Base-by-base conservation (phyloP, 495 filamentous ascomycete species). In the Oidiodendron maius region DNA sequence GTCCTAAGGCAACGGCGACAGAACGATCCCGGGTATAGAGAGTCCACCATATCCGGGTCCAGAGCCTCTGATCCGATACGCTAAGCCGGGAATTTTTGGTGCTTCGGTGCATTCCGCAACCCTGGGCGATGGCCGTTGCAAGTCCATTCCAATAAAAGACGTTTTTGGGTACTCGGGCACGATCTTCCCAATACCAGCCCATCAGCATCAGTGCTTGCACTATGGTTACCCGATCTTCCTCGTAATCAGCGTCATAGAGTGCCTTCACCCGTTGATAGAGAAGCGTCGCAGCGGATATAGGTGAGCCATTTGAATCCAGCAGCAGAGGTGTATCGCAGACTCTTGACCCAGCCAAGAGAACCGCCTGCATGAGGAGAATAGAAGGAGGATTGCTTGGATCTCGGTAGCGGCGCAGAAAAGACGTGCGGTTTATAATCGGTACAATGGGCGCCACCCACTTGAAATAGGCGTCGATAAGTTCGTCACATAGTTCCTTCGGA, bases 31-130 rank as follows among this genome's bases (percentile, higher is more conserved):
- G 2, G 12, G 48, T 51, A 13, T 43, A 44, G 13, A 51, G 48
- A 1, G 48, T 51, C 48, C 48, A 51, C 48, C 48, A 51, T 2
- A 51, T 51, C 13, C 48, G 40, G 17, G 40, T 51, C 48, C 48
- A 51, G 3, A 51, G 17, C 16, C 48, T 43, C 39, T 44, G 24
- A 15, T 51, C 40, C 8, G 18, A 4, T n/a, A 24, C 9, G 20
- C 40, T 51, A 5, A 51, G 40, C 10, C 30, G 17, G 1, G 48
- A 44, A 16, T 10, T 6, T 20, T 37, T 13, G 28, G 40, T 38
- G 20, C 34, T 51, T 42, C 40, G 24, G 26, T 51, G 48, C 48
- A 51, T 51, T 6, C 40, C 28, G 22, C 40, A 44, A 9, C 40
- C 48, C 11, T 44, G 48, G 24, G 48, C 48, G 17, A 51, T 36